Evolutionary conservation across 2,329 filamentous ascomycete species (phyloP).

Genomic region (Aaosphaeria arxii): DNA sequence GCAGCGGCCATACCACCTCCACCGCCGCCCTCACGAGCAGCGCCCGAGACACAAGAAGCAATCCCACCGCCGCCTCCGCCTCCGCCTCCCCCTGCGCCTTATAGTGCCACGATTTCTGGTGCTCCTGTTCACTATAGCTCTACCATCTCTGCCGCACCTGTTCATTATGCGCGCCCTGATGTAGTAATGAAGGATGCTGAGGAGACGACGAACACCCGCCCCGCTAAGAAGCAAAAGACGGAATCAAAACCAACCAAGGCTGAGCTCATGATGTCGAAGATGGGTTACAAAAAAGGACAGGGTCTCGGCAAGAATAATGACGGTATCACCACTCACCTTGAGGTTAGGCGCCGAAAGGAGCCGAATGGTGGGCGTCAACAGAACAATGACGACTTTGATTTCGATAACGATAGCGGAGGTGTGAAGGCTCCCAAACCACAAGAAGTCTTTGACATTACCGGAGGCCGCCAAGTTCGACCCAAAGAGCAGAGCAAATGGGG

Average conservation of each 20-base stretch:
- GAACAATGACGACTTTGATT: slow-evolving; percentile 4
- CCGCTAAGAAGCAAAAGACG: slow-evolving; percentile 37
- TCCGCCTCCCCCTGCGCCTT: slow-evolving; percentile 64
- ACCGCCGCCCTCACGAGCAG: slow-evolving; percentile 16
- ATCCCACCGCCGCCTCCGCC: background rate
- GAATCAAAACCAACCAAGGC: slow-evolving; percentile 65
- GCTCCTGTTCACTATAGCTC: slow-evolving; percentile 72
- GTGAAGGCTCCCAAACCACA: slow-evolving; percentile 38
- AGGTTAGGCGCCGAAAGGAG: slow-evolving; percentile 51
- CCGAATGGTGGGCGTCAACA: slow-evolving; percentile 6
- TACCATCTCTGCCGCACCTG: slow-evolving; percentile 75
- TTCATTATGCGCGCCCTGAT: slow-evolving; percentile 59
- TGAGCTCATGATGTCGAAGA: slow-evolving; percentile 84
- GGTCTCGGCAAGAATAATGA: slow-evolving; percentile 79
- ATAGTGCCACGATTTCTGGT: slow-evolving; percentile 70
- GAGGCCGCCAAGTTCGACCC: slow-evolving; percentile 54
- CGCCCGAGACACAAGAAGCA: background rate
- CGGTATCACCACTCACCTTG: slow-evolving; percentile 81
- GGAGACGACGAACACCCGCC: slow-evolving; percentile 36
- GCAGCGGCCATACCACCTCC: slow-evolving; percentile 32
- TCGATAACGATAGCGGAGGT: slow-evolving; percentile 43
- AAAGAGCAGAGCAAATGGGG: slow-evolving; percentile 37
- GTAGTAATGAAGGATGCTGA: slow-evolving; percentile 10
- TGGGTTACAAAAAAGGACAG: slow-evolving; percentile 86
- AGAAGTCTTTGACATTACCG: slow-evolving; percentile 69